Base-by-base conservation (phyloP, 352 stramenopile genomes). In the Thalassiosira mediterranea region DNA sequence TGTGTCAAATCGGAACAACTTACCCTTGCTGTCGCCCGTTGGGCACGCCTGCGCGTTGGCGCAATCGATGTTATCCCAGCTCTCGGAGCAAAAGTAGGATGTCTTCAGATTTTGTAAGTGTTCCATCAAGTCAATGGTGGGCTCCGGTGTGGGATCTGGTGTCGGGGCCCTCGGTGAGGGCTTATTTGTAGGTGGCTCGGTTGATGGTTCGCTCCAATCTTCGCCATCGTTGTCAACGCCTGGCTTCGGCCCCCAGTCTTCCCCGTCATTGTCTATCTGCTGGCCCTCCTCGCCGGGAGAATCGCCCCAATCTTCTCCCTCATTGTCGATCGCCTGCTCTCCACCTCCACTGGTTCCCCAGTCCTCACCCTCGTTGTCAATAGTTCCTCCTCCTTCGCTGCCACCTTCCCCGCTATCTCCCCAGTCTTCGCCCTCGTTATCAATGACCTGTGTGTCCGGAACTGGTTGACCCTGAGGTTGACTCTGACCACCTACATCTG, bases 61-160 rank as follows among this genome's bases (percentile, higher is more conserved):
- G 48, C 77, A 86, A 62, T 86, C 77, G 57, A 86, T 81, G 38
- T 60, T 46, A 44, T 81, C 77, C 66, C 71, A 81, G 17, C 34
- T 71, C 34, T 69, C 56, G 8, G 63, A 53, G 54, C 77, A 84
- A 53, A 76, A 84, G 32, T 78, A 74, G 0, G 70, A 70, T 34
- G 4, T 48, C 46, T 85, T 81, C 19, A 81, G 48, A 28, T 81
- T 64, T 29, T 85, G 67, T 10, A 85, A 46, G 40, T 75, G 76
- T 25, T 40, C 23, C 0, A 76, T 49, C 17, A 85, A 53, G 70
- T 86, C 72, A 58, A 86, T 79, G 1, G 77, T 81, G 7, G 76
- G 76, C 8, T 72, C 62, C 21, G 56, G 46, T 17, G 70, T 86
- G 11, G 76, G 76, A 34, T 77, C 42, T 23, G 7, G 53, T 25